Conservation (phyloP, 352 stramenopile species). For the Blastocystis sp. region DNA sequence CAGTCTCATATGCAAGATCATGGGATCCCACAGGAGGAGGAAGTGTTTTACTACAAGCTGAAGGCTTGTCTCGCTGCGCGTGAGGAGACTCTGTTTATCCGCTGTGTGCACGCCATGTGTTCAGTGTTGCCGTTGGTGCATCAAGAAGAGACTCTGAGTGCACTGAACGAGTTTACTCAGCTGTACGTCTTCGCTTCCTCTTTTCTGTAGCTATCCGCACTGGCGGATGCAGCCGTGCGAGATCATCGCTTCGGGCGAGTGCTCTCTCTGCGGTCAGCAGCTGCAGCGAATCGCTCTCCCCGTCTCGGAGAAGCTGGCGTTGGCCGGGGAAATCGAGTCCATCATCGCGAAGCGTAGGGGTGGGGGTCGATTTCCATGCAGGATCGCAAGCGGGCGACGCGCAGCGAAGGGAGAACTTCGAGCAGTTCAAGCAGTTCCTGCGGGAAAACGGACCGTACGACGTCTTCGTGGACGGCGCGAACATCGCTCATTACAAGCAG, state of each 20-base stretch:
- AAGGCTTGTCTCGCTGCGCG: not conserved
- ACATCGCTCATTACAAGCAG: slow-evolving; percentile 93
- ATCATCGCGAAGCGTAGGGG: not conserved
- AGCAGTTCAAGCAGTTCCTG: slow-evolving; percentile 75
- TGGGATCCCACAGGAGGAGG: not conserved
- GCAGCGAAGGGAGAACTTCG: slow-evolving; percentile 70
- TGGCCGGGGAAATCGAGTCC: not conserved
- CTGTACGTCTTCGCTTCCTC: not conserved
- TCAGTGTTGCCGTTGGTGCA: not conserved
- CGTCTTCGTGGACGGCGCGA: slow-evolving; percentile 90
- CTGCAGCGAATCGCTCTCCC: not conserved
- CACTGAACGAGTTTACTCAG: not conserved
- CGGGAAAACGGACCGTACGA: slow-evolving; percentile 74
- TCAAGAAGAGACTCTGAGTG: not conserved
- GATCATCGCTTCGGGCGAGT: not conserved
- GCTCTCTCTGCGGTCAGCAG: not conserved
- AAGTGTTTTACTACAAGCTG: slow-evolving; percentile 19
- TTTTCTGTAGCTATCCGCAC: not conserved
- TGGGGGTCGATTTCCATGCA: slow-evolving; percentile 38
- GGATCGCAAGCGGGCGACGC: slow-evolving; percentile 72
- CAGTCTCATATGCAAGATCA: not conserved
- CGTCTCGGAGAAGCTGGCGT: not conserved
- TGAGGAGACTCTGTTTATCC: not conserved
- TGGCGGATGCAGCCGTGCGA: not conserved
- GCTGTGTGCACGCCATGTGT: not conserved